Evolutionary conservation across 495 filamentous ascomycete species (phyloP).

Genomic region (Saxophila tyrrhenica): DNA sequence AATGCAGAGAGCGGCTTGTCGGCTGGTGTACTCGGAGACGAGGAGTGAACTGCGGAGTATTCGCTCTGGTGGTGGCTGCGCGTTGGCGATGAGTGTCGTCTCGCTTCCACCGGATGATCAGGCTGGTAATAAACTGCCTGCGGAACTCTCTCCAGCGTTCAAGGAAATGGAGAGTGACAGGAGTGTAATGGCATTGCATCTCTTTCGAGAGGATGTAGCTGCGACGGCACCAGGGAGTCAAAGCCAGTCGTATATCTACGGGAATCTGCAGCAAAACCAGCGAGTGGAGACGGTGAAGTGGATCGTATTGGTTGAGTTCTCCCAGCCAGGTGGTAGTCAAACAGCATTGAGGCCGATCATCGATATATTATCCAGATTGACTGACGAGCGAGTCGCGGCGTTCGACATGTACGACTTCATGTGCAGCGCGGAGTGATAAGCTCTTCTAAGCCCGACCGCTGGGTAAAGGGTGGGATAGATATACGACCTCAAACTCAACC

Average conservation of each 20-base stretch:
- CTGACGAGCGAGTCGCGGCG: not conserved
- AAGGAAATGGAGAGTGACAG: not conserved
- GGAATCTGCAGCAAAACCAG: not conserved
- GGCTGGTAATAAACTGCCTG: not conserved
- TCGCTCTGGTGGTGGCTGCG: not conserved
- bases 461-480: too few species aligned
- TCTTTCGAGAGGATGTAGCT: not conserved
- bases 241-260: not conserved
- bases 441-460: too few species aligned
- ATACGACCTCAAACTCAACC: too few species aligned
- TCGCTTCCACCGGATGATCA: not conserved
- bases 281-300: not conserved
- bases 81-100: not conserved
- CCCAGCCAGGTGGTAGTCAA: not conserved
- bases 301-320: not conserved
- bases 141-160: not conserved
- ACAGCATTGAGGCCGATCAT: not conserved
- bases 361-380: not conserved
- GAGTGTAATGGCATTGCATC: not conserved
- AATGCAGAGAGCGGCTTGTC: conserved; percentile 2
- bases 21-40: not conserved
- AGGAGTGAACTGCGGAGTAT: not conserved
- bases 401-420: not conserved
- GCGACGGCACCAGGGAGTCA: not conserved
- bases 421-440: not conserved